These are phyloP conservation scores for Abortiporus biennis DNA, from an alignment of 1,284 basidiomycete genomes.

Conservation along the genomic window DNA sequence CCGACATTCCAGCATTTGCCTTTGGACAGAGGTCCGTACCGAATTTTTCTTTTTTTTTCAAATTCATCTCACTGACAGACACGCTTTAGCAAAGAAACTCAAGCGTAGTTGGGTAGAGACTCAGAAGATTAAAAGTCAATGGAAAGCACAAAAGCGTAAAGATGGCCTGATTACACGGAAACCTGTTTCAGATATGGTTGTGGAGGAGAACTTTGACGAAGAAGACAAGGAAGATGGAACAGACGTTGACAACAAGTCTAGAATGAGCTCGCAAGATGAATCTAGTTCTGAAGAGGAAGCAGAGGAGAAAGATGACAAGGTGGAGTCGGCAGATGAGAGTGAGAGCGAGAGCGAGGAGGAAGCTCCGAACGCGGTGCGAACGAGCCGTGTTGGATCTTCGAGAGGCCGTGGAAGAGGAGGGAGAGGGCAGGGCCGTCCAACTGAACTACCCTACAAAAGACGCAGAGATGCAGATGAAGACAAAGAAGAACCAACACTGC, in stretches of 20 bases:
- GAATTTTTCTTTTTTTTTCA: slow-evolving; percentile 1
- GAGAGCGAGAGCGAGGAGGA: slow-evolving; percentile 8
- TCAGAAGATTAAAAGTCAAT: slow-evolving; percentile 69
- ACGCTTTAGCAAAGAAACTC: slow-evolving; percentile 54
- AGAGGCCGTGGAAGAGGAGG: not conserved
- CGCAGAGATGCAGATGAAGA: slow-evolving; percentile 4
- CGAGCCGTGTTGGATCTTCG: not conserved
- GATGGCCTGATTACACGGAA: slow-evolving; percentile 33
- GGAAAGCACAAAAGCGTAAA: slow-evolving; percentile 69
- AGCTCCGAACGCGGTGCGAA: slow-evolving; percentile 3
- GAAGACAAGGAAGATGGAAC: not conserved
- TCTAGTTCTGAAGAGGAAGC: slow-evolving; percentile 1
- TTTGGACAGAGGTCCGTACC: slow-evolving; percentile 45
- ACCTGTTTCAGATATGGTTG: slow-evolving; percentile 11
- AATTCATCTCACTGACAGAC: not conserved
- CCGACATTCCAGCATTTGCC: slow-evolving; percentile 70
- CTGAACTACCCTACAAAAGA: not conserved
- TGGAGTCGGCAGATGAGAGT: slow-evolving; percentile 9
- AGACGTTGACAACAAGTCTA: slow-evolving; percentile 1
- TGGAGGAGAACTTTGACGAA: slow-evolving; percentile 8
- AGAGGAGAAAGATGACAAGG: slow-evolving; percentile 15
- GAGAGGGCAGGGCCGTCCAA: not conserved
- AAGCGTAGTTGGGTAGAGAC: slow-evolving; percentile 71
- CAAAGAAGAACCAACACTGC: slow-evolving; percentile 29
- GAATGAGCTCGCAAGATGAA: not conserved